A percentile compares a stretch with the other conserved stretches of the same genome.
Evolutionary conservation across 2,329 filamentous ascomycete species (phyloP).

Genomic region (Trichoderma sp.): DNA sequence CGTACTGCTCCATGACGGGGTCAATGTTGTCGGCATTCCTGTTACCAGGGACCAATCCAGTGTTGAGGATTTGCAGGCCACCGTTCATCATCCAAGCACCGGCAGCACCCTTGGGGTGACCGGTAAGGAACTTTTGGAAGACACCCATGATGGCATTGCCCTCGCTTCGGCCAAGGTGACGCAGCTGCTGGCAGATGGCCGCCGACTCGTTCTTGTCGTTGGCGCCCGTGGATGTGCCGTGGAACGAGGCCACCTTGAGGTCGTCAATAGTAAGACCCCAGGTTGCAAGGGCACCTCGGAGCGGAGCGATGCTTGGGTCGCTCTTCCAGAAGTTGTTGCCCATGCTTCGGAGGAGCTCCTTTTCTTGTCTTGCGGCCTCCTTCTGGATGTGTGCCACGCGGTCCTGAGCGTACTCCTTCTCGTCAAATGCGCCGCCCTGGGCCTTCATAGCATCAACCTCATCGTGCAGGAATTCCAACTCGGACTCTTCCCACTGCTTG

Average conservation of each 20-base stretch:
- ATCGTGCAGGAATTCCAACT: slow-evolving; percentile 87
- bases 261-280: slow-evolving; percentile 99
- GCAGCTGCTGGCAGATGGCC: slow-evolving; percentile 93
- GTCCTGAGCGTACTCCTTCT: slow-evolving; percentile 80
- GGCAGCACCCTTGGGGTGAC: slow-evolving; percentile 97
- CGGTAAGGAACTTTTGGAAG: slow-evolving; percentile 99
- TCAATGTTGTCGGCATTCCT: slow-evolving; percentile 98
- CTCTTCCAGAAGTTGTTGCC: slow-evolving; percentile 99
- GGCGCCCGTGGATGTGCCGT: slow-evolving; percentile 95
- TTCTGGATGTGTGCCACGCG: slow-evolving; percentile 82
- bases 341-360: slow-evolving; percentile 85
- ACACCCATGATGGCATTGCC: slow-evolving; percentile 94
- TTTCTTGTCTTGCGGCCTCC: slow-evolving; percentile 83
- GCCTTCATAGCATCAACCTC: slow-evolving; percentile 89
- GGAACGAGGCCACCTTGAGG: slow-evolving; percentile 92
- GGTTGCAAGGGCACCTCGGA: slow-evolving; percentile 91
- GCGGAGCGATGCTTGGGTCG: slow-evolving; percentile 86
- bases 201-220: slow-evolving; percentile 99
- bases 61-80: slow-evolving; percentile 91
- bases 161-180: slow-evolving; percentile 91
- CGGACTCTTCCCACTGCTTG: slow-evolving; percentile 93
- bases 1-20: slow-evolving; percentile 93
- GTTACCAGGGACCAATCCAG: slow-evolving; percentile 91
- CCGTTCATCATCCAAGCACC: slow-evolving; percentile 99
- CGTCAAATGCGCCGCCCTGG: slow-evolving; percentile 69